Percentiles rank a stretch among this genome's conserved stretches.
phyloP scores from a whole-genome alignment of 202 grass and related monocot species.

The Carex sylvatica region DNA sequence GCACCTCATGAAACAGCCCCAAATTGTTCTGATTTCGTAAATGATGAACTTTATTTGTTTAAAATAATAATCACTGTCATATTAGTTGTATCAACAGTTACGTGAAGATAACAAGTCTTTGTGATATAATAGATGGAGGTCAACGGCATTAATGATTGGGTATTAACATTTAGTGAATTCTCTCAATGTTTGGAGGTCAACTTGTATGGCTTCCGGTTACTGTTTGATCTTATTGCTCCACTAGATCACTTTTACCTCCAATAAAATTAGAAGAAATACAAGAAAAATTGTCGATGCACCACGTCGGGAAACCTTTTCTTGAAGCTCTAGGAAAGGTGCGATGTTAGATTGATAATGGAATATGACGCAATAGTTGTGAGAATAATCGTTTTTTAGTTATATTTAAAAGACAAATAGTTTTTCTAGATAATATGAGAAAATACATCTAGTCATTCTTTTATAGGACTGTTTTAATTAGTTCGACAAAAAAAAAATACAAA shows the following conservation, averaged over 20 bases:
- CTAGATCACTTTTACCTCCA: conserved; percentile 4
- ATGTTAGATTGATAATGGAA: background rate
- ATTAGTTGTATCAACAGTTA: background rate
- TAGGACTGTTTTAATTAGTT: too few species aligned
- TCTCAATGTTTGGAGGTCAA: conserved; percentile 17
- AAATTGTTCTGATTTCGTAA: background rate
- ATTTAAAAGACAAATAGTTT: too few species aligned
- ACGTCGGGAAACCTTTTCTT: background rate
- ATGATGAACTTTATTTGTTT: background rate
- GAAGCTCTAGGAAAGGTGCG: background rate
- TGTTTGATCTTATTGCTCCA: background rate
- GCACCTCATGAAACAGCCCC: background rate
- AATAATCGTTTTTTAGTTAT: too few species aligned
- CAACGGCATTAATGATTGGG: background rate
- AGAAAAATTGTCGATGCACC: background rate
- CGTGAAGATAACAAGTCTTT: background rate
- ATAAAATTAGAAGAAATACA: background rate
- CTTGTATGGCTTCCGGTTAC: conserved; percentile 6
- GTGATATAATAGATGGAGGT: background rate
- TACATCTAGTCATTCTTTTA: too few species aligned
- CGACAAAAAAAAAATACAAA: too few species aligned
- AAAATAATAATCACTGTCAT: background rate
- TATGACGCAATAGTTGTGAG: too few species aligned
- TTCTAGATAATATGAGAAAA: too few species aligned
- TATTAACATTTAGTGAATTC: background rate